Conservation (phyloP, 768 basidiomycete genomes). For the Crucibulum laeve region DNA sequence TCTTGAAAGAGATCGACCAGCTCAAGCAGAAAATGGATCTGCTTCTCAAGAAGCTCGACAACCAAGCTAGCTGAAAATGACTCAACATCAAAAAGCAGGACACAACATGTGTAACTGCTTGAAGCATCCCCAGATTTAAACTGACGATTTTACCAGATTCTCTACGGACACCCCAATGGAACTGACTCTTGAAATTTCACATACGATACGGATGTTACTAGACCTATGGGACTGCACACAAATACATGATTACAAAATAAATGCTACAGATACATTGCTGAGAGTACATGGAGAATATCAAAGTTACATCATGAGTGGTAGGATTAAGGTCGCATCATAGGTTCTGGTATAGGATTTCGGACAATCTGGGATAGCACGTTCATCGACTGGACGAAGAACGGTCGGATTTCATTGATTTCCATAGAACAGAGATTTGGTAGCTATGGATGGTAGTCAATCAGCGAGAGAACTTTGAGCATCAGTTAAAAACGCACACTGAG, state of each 20-base stretch:
- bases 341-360: slow-evolving; percentile 19
- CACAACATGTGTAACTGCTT: not conserved
- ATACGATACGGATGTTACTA: too few species aligned
- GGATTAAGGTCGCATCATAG: slow-evolving; percentile 4
- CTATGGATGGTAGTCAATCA: slow-evolving; percentile 29
- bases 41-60: slow-evolving; percentile 33
- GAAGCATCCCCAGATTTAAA: too few species aligned
- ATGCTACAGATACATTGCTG: not conserved
- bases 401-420: slow-evolving; percentile 93
- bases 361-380: slow-evolving; percentile 60
- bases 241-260: too few species aligned
- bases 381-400: slow-evolving; percentile 86
- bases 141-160: too few species aligned
- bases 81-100: slow-evolving; percentile 7
- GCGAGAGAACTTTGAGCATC: not conserved
- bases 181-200: too few species aligned
- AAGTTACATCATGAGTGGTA: slow-evolving; percentile 2
- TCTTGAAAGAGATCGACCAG: slow-evolving; percentile 59
- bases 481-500: slow-evolving; percentile 53
- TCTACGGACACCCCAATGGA: too few species aligned
- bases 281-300: not conserved
- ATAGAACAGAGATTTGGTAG: slow-evolving; percentile 82
- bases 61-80: slow-evolving; percentile 1
- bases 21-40: slow-evolving; percentile 44
- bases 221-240: too few species aligned